A percentile compares a stretch with the other conserved stretches of the same genome.
Evolutionary conservation across 2,329 filamentous ascomycete genomes (phyloP).

Genomic region (Aspergillus ustus): DNA sequence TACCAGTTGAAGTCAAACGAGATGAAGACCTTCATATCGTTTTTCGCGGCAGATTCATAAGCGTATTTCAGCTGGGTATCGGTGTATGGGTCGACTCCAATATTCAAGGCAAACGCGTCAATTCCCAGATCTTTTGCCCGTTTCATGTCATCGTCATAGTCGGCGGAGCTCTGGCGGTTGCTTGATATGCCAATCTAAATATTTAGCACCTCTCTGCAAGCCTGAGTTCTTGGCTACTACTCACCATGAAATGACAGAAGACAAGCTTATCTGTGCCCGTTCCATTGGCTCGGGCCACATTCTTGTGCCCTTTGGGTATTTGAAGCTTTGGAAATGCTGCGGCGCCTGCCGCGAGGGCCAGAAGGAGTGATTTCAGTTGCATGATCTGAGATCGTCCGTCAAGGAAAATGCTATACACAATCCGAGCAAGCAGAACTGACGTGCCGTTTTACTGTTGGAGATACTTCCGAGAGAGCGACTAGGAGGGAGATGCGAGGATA

Average conservation of each 20-base stretch:
- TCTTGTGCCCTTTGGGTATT: not conserved
- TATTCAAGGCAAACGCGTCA: constrained; percentile 58
- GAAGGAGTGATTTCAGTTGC: constrained; percentile 24
- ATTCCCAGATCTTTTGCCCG: constrained; percentile 50
- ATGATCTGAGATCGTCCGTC: constrained; percentile 14
- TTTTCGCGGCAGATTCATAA: constrained; percentile 54
- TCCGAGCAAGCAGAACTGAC: not conserved
- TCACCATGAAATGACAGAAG: constrained; percentile 53
- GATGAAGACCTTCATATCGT: constrained; percentile 59
- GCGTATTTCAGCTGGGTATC: constrained; percentile 55
- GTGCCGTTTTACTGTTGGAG: not conserved
- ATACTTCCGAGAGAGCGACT: not conserved
- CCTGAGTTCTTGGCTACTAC: not conserved
- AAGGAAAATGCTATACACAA: not conserved
- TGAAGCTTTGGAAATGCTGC: constrained; percentile 22
- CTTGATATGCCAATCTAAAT: constrained; percentile 52
- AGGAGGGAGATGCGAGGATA: not conserved
- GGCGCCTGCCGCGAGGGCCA: constrained; percentile 23
- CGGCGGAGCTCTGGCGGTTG: constrained; percentile 47
- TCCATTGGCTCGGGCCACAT: not conserved
- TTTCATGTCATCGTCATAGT: constrained; percentile 56
- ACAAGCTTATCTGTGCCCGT: constrained; percentile 36
- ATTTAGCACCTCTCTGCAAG: not conserved
- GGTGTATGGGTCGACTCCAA: constrained; percentile 50
- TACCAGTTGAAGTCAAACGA: constrained; percentile 63